Evolutionary conservation across 768 basidiomycete species (phyloP).

Genomic region (Punctularia strigosozonata): DNA sequence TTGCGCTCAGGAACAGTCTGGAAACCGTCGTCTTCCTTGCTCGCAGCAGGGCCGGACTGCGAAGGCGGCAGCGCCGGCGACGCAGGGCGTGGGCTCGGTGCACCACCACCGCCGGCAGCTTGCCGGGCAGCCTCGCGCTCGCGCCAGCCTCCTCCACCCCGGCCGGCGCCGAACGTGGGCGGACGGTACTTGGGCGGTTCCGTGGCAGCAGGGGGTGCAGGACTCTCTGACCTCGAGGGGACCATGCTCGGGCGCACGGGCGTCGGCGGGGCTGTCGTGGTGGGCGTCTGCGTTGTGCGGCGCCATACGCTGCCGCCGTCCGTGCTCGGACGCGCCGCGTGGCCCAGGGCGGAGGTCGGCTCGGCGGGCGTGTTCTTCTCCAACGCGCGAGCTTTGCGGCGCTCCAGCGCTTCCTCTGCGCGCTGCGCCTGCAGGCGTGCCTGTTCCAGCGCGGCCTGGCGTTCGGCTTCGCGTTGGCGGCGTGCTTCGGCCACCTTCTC

Average conservation of each 20-base stretch:
- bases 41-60: constrained; percentile 11
- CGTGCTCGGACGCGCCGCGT: constrained; percentile 3
- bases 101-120: constrained; percentile 19
- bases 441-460: constrained; percentile 38
- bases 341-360: constrained; percentile 14
- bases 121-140: constrained; percentile 37
- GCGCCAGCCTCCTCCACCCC: constrained; percentile 46
- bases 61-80: constrained; percentile 31
- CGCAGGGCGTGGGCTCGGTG: constrained; percentile 19
- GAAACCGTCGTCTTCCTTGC: constrained; percentile 62
- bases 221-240: constrained; percentile 4
- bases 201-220: constrained; percentile 16
- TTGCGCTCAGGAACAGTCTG: constrained; percentile 39
- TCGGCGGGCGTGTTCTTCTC: constrained; percentile 15
- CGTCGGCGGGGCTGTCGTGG: constrained; percentile 16
- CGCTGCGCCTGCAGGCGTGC: constrained; percentile 50
- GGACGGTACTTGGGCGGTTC: constrained; percentile 30
- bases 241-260: constrained; percentile 14
- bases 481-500: constrained; percentile 40
- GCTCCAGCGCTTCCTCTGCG: constrained; percentile 52
- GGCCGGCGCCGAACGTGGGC: constrained; percentile 21
- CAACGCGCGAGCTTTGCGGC: constrained; percentile 18
- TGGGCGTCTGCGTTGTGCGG: constrained; percentile 12
- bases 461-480: constrained; percentile 38
- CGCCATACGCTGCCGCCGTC: constrained; percentile 14